These are phyloP conservation scores for Saccharomycopsis sp. DNA, from an alignment of 805 yeast genomes.

Conservation along the genomic window DNA sequence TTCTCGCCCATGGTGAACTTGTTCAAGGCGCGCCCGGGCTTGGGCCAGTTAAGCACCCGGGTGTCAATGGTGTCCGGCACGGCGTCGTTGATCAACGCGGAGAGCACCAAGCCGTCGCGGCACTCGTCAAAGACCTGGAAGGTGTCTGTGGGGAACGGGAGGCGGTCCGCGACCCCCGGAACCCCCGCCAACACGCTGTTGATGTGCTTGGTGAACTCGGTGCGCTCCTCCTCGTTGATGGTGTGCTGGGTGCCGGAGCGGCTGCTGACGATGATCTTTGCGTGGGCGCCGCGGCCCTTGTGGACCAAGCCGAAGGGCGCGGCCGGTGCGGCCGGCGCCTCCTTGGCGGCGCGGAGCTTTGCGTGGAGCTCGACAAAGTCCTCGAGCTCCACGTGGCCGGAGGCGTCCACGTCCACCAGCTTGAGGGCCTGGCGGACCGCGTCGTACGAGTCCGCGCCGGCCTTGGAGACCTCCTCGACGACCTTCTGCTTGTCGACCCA, in stretches of 20 bases:
- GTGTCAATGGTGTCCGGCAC: constrained; percentile 98
- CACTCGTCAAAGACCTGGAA: constrained; percentile 97
- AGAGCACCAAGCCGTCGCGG: constrained; percentile 87
- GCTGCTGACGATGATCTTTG: constrained; percentile 72
- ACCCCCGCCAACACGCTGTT: constrained; percentile 90
- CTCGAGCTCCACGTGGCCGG: constrained; percentile 94
- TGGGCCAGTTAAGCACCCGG: constrained; percentile 88
- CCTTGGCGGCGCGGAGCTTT: constrained; percentile 55
- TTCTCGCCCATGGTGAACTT: constrained; percentile 95
- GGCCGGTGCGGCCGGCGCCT: constrained; percentile 24
- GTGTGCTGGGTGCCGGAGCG: constrained; percentile 94
- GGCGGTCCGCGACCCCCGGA: constrained; percentile 68
- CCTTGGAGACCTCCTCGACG: constrained; percentile 70
- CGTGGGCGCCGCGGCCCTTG: constrained; percentile 50
- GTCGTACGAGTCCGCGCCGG: constrained; percentile 82
- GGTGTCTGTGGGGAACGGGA: constrained; percentile 89
- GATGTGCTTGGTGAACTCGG: constrained; percentile 93
- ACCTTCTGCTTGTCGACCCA: constrained; percentile 90
- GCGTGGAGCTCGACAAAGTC: constrained; percentile 85
- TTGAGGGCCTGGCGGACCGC: constrained; percentile 91
- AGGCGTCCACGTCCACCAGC: constrained; percentile 86
- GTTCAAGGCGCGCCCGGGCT: constrained; percentile 72
- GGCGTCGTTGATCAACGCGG: constrained; percentile 92
- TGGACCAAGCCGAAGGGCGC: constrained; percentile 32
- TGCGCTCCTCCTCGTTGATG: constrained; percentile 93